Evolutionary conservation across 73 alveolate species (phyloP), one percentile per base, ranked within the genome.

Genomic region (Uronychia setigera): DNA sequence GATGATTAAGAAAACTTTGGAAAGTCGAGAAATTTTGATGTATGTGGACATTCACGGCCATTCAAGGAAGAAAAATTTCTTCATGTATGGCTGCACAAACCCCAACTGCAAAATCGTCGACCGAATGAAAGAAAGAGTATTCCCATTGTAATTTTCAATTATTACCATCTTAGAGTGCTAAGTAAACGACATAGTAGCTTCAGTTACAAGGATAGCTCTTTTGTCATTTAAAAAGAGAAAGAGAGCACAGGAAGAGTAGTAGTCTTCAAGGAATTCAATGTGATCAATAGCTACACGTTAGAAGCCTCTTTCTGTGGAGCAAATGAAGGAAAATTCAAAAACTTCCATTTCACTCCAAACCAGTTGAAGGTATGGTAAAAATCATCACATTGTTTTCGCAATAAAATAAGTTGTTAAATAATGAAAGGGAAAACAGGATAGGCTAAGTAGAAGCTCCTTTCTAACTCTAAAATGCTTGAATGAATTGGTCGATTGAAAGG

Each of bases 21-120:
- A 89, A n/a, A 58, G 85, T 14, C 80, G 98, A 81, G 94, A 90
- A 29, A 80, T 95, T 0, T 92, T 90, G 19, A 81, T 93, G 83
- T 93, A 83, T 33, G 79, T 89, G 31, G 98, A 95, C 84, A 79
- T 91, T 46, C 98, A 95, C 83, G 97, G 97, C 14, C 98, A 95
- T 79, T 95, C 96, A 77, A 91, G 98, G 19, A 80, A 93, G 31
- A 90, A 91, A 81, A 95, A 95, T 82, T 86, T 95, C 29, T 95
- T 95, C 77, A 91, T 95, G 81, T 95, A 92, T 92, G 95, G 95
- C 1, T 89, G 95, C 76, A 74, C 76, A 11, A 84, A 89, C 46
- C 78, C 32, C 33, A 33, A 35, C 1, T 9, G 67, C 25, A 30
- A 60, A 60, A 78, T 31, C 31, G 82, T 85, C 33, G 92, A 86